phyloP scores from a whole-genome alignment of 768 basidiomycete species.

The Dictyophora rubrovolvata region DNA sequence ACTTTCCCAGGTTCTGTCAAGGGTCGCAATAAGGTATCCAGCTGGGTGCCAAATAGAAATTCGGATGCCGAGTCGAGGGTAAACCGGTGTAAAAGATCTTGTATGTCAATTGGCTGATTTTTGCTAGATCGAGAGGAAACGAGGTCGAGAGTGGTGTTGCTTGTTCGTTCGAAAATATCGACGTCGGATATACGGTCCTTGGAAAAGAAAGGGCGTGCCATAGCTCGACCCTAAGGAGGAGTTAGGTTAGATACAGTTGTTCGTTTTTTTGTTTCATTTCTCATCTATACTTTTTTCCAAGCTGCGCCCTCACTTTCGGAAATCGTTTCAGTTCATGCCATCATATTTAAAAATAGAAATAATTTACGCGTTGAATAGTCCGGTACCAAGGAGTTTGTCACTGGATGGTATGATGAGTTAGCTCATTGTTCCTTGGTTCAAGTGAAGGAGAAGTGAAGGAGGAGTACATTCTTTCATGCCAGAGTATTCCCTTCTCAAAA shows the following conservation, averaged over 20 bases:
- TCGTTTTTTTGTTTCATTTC: not conserved
- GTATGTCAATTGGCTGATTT: slow-evolving; percentile 44
- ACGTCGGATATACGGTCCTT: slow-evolving; percentile 65
- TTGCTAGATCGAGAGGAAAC: slow-evolving; percentile 27
- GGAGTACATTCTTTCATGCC: slow-evolving; percentile 53
- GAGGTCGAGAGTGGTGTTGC: slow-evolving; percentile 25
- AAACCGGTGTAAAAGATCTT: slow-evolving; percentile 60
- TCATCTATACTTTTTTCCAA: slow-evolving; percentile 51
- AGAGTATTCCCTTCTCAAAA: slow-evolving; percentile 56
- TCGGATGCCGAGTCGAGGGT: slow-evolving; percentile 64
- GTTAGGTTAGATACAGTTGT: slow-evolving; percentile 12
- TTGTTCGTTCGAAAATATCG: slow-evolving; percentile 52
- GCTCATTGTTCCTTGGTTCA: not conserved
- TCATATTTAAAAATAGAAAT: not conserved
- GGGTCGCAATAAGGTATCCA: slow-evolving; percentile 47
- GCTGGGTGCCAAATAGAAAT: slow-evolving; percentile 57
- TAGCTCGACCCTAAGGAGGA: slow-evolving; percentile 44
- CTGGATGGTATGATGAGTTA: not conserved
- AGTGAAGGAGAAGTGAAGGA: not conserved
- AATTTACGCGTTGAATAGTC: slow-evolving; percentile 63
- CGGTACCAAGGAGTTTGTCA: slow-evolving; percentile 40
- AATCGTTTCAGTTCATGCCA: not conserved
- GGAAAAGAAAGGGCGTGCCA: slow-evolving; percentile 65
- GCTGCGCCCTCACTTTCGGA: slow-evolving; percentile 23
- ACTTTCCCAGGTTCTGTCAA: slow-evolving; percentile 41